phyloP scores from a whole-genome alignment of 371 early-diverging fungal species.

The Syncephalastrum contaminatum region DNA sequence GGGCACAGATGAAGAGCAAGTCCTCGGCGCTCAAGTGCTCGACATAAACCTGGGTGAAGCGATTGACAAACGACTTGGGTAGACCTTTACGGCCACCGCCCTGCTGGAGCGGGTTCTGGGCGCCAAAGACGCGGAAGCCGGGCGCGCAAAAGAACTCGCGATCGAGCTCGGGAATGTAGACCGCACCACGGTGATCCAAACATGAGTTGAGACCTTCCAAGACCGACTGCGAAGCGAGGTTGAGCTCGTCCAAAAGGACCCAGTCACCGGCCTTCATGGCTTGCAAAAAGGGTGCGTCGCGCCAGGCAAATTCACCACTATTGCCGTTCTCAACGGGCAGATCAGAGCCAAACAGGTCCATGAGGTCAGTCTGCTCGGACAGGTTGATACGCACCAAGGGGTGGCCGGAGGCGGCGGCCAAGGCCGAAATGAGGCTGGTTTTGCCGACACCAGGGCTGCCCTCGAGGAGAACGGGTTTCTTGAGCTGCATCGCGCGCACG shows the following conservation, averaged over 20 bases:
- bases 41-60: slow-evolving; percentile 96
- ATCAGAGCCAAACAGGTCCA: slow-evolving; percentile 99
- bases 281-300: slow-evolving; percentile 95
- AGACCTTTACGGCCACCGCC: slow-evolving; percentile 99
- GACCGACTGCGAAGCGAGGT: slow-evolving; percentile 98
- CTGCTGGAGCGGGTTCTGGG: slow-evolving; percentile 97
- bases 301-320: slow-evolving; percentile 92
- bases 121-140: slow-evolving; percentile 96
- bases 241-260: slow-evolving; percentile 99
- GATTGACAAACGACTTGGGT: slow-evolving; percentile 97
- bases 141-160: slow-evolving; percentile 77
- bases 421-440: slow-evolving; percentile 88
- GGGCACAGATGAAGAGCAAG: slow-evolving; percentile 72
- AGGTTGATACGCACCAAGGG: slow-evolving; percentile 96
- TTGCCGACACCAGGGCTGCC: slow-evolving; percentile 99
- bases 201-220: slow-evolving; percentile 99
- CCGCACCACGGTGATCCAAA: slow-evolving; percentile 96
- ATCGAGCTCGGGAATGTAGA: slow-evolving; percentile 95
- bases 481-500: slow-evolving; percentile 91
- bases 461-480: slow-evolving; percentile 96
- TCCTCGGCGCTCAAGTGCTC: slow-evolving; percentile 81
- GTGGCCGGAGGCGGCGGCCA: slow-evolving; percentile 84
- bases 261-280: slow-evolving; percentile 97
- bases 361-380: slow-evolving; percentile 98
- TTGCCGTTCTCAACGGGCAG: slow-evolving; percentile 90